Base-by-base conservation (phyloP, 768 basidiomycete species). In the Lentinula aciculospora region DNA sequence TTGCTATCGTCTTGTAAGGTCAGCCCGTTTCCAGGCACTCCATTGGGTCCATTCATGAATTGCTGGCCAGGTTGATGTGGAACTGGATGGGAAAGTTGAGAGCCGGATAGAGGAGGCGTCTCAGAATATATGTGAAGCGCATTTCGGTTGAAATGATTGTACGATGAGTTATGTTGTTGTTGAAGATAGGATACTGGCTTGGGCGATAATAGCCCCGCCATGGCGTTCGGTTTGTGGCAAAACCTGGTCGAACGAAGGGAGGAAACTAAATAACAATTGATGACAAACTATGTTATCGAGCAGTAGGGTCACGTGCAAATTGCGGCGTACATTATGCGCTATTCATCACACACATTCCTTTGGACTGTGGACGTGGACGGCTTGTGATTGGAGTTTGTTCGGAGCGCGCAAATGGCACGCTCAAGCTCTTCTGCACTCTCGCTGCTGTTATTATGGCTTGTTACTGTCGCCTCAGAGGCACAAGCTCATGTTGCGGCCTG, bases 161-260 rank as follows among this genome's bases (percentile, higher is more conserved):
- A 86, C 58, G 79, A 78, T 29, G 76, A 68, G 58, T 76, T 77
- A 59, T 85, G 83, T 65, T 53, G 51, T 23, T 53, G 51, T n/a
- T 88, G 85, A 64, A 86, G 76, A 72, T 86, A 82, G 3, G 82
- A 81, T 53, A 83, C 71, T 53, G 83, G 83, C 65, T 79, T 83
- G 48, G 82, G 82, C 63, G 83, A 84, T 59, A 84, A 72, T 63
- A 83, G 79, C 68, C 83, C 81, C 73, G 82, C 81, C 83, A 84
- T 84, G 61, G 71, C 67, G 57, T 53, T 4, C 5, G 23, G 32
- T 21, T 12, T 32, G 37, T 21, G 25, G 19, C 9, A 23, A 15
- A 37, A 13, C 21, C n/a, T 1, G 23, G 15, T 19, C 12, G 27
- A 25, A 39, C 27, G 51, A 17, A 12, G 23, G 21, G 19, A 50